phyloP scores from a whole-genome alignment of 768 basidiomycete species.

The Pisolithus microcarpus region DNA sequence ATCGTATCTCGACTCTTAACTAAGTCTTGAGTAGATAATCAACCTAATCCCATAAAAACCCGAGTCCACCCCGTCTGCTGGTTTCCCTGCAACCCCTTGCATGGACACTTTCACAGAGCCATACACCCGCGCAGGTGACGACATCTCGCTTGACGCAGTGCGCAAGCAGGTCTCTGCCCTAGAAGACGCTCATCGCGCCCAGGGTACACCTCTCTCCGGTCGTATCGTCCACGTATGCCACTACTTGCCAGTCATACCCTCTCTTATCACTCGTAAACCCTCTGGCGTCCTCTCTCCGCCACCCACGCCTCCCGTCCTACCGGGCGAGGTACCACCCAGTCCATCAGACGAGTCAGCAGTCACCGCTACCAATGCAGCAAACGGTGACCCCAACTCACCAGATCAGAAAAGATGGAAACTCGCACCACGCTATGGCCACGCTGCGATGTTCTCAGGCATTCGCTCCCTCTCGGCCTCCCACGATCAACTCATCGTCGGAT shows the following conservation, averaged over 20 bases:
- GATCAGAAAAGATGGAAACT: conserved; percentile 58
- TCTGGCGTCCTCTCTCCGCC: conserved; percentile 65
- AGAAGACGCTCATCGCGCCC: conserved; percentile 62
- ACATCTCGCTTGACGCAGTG: conserved; percentile 66
- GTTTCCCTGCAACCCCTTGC: neutral
- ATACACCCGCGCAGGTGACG: conserved; percentile 55
- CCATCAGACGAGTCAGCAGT: conserved; percentile 16
- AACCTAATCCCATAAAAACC: too few species aligned
- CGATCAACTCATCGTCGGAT: conserved; percentile 88
- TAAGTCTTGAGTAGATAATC: too few species aligned
- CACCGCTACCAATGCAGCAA: neutral
- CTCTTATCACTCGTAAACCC: conserved; percentile 39
- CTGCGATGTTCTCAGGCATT: conserved; percentile 93
- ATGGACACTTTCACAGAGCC: conserved; percentile 76
- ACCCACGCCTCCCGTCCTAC: conserved; percentile 61
- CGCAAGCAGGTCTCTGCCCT: conserved; percentile 64
- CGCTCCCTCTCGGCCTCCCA: conserved; percentile 75
- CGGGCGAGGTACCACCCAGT: conserved; percentile 40
- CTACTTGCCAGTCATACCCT: conserved; percentile 74
- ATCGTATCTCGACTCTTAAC: too few species aligned
- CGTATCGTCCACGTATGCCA: conserved; percentile 90
- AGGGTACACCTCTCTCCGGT: conserved; percentile 72
- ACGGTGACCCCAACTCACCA: conserved; percentile 5
- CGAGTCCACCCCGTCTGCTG: too few species aligned
- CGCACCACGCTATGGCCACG: conserved; percentile 76